Evolutionary conservation across 495 filamentous ascomycete species (phyloP).

Genomic region (Gamarada debralockiae): DNA sequence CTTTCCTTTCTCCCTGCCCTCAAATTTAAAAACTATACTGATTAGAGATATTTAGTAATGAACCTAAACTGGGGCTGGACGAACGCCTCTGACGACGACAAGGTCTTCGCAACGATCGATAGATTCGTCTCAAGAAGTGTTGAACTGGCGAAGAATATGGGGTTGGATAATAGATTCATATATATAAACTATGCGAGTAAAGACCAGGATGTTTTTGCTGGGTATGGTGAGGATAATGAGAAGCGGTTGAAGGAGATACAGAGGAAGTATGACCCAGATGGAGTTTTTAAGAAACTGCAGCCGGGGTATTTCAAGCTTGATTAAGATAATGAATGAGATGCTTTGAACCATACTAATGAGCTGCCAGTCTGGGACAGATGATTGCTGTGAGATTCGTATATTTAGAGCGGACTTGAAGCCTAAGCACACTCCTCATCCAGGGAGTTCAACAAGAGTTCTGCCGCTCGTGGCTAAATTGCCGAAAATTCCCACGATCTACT

Average conservation of each 20-base stretch:
- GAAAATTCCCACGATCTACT: no score
- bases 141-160: neutral
- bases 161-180: constrained; percentile 10
- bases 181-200: constrained; percentile 38
- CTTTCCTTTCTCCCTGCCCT: no score
- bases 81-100: neutral
- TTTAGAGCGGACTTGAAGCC: no score
- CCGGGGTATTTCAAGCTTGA: constrained; percentile 9
- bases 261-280: constrained; percentile 37
- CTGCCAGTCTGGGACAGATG: no score
- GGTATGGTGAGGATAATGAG: constrained; percentile 37
- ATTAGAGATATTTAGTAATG: no score
- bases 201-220: constrained; percentile 35
- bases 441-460: no score
- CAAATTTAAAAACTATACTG: no score
- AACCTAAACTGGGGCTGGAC: neutral
- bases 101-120: neutral
- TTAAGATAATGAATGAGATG: no score
- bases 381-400: no score
- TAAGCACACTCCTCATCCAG: no score
- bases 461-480: no score
- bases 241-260: constrained; percentile 30
- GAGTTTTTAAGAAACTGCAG: constrained; percentile 10
- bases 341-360: no score
- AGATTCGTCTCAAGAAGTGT: neutral